Evolutionary conservation across 2,329 filamentous ascomycete genomes (phyloP).

Genomic region (Domatiomyces globalis): DNA sequence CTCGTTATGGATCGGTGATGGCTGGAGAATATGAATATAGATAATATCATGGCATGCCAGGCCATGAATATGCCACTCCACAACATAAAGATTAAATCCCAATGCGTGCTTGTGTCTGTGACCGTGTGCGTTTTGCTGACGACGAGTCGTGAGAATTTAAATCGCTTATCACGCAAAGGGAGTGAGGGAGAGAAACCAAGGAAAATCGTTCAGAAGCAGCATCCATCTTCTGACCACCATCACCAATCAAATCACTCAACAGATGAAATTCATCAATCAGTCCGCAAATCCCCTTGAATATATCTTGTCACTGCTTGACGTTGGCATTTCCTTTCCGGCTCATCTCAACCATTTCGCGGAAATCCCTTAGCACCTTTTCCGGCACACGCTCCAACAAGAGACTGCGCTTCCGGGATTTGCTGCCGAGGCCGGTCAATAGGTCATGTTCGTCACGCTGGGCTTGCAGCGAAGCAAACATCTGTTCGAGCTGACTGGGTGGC

Average conservation of each 20-base stretch:
- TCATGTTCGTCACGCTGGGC: conserved; percentile 47
- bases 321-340: background rate
- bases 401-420: conserved; percentile 84
- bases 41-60: background rate
- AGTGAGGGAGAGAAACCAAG: background rate
- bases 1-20: background rate
- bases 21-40: background rate
- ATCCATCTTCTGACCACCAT: background rate
- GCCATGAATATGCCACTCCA: background rate
- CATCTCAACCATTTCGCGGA: conserved; percentile 69
- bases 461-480: conserved; percentile 68
- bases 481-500: conserved; percentile 29
- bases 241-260: background rate
- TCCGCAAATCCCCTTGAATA: background rate
- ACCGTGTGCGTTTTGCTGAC: background rate
- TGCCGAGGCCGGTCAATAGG: conserved; percentile 38
- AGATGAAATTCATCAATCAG: background rate
- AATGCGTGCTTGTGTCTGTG: background rate
- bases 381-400: conserved; percentile 92
- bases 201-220: background rate
- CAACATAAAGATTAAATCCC: background rate
- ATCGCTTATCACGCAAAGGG: background rate
- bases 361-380: conserved; percentile 77
- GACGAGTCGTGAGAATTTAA: too few relatives aligned
- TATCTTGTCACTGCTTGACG: background rate